Conservation (phyloP, 768 basidiomycete genomes). For the Pulveroboletus sp. region DNA sequence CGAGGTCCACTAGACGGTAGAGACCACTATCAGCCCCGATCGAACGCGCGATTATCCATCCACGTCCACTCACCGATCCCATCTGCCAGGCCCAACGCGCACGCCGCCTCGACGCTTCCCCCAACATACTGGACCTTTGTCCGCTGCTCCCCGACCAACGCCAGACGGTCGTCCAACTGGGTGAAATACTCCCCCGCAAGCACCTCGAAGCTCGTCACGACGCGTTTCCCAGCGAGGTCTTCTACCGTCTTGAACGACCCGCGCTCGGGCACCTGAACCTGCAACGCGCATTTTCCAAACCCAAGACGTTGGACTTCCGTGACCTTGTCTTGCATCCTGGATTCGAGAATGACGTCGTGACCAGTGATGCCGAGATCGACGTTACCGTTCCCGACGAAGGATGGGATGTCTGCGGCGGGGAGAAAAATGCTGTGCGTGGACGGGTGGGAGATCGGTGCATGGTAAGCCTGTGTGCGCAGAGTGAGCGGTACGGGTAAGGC, state of each 20-base stretch:
- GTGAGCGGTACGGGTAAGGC: no score
- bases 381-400: conserved; percentile 96
- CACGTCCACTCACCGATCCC: conserved; percentile 75
- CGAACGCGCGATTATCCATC: neutral
- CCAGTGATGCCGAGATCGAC: conserved; percentile 97
- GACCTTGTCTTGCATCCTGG: conserved; percentile 73
- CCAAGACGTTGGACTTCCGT: conserved; percentile 78
- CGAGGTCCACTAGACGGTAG: conserved; percentile 92
- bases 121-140: conserved; percentile 95
- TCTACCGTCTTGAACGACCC: conserved; percentile 66
- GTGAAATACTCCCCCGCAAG: conserved; percentile 76
- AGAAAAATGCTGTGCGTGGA: conserved; percentile 78
- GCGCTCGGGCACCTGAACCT: conserved; percentile 86
- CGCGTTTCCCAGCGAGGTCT: conserved; percentile 82
- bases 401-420: conserved; percentile 94
- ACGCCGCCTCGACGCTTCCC: conserved; percentile 97
- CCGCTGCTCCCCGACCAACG: conserved; percentile 47
- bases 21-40: neutral
- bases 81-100: conserved; percentile 92
- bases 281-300: conserved; percentile 87
- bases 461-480: no score
- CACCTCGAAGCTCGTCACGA: conserved; percentile 95
- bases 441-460: no score
- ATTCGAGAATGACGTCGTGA: conserved; percentile 93
- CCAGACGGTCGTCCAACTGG: conserved; percentile 50